Evolutionary conservation across 2,329 filamentous ascomycete species (phyloP), one percentile per base, ranked within the genome.

Genomic region (Tothia fuscella): DNA sequence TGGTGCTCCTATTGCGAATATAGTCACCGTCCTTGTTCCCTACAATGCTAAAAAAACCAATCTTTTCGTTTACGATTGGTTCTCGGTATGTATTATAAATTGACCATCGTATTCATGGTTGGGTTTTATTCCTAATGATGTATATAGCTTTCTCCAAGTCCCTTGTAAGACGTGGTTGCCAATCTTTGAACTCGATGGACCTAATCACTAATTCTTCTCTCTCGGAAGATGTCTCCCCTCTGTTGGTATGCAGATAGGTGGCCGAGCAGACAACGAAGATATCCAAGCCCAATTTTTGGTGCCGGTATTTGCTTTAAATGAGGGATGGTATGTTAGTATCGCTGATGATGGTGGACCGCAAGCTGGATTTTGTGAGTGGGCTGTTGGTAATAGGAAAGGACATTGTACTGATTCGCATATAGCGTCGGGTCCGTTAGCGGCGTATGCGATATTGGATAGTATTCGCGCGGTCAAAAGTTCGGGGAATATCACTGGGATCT

Each of bases 341-440:
- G 26, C 41, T 5, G 41, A 43, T 17, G 41, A 43, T 32, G 41
- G 25, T 34, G 41, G 41, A 3, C 35, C 35, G 16, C 32, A 42
- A 7, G 40, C 32, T 22, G 22, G 24, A 5, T 42, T 42, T 19
- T 12, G 37, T 39, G 26, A 30, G 16, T 21, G 13, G 3, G 21
- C 14, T 14, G 5, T 36, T 14, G 4, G 5, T 7, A 20, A 20
- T 4, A n/a, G 13, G 5, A 13, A 6, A 17, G 32, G 6, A 20
- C 12, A 3, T n/a, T 13, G 24, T 36, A 7, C 5, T 36, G 16
- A 36, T 13, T 24, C 5, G 12, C 22, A n/a, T n/a, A 13, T 20
- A 36, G 34, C 38, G 4, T 34, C 38, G 3, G 38, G 38, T 9
- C 31, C 31, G 7, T 12, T 12, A 7, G 20, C 20, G 31, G 31